Evolutionary conservation across 2,329 filamentous ascomycete genomes (phyloP).

Genomic region (Alternaria rosae): DNA sequence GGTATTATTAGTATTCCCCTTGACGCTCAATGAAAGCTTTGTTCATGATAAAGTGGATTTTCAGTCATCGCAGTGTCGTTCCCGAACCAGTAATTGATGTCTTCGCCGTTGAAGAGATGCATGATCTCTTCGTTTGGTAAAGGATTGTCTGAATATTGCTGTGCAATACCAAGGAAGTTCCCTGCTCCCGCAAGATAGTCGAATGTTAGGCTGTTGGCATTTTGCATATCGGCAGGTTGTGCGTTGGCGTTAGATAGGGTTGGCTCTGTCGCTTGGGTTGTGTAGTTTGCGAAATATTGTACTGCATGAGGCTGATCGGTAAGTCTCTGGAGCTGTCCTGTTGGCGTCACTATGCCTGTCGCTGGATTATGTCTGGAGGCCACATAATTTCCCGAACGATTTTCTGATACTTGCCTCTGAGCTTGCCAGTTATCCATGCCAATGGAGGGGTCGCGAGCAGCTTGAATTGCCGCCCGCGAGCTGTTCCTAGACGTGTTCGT

Average conservation of each 20-base stretch:
- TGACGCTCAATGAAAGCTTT: not conserved
- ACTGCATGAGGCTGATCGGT: not conserved
- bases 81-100: constrained; percentile 26
- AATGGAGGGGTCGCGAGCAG: not conserved
- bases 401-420: not conserved
- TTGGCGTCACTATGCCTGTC: not conserved
- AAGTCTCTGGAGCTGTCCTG: not conserved
- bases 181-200: constrained; percentile 21
- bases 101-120: constrained; percentile 32
- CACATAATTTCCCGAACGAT: not conserved
- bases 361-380: not conserved
- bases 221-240: not conserved
- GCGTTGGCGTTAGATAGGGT: not conserved
- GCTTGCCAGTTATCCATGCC: not conserved
- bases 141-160: constrained; percentile 33
- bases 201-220: constrained; percentile 7
- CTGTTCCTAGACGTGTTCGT: constrained; percentile 3
- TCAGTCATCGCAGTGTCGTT: constrained; percentile 10
- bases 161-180: constrained; percentile 33
- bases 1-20: not conserved
- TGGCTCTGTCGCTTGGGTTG: not conserved
- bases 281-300: not conserved
- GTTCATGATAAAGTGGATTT: constrained; percentile 4
- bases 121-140: constrained; percentile 33
- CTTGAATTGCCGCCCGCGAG: not conserved